phyloP scores from a whole-genome alignment of 139 green algal species.

The Closterium sp. region DNA sequence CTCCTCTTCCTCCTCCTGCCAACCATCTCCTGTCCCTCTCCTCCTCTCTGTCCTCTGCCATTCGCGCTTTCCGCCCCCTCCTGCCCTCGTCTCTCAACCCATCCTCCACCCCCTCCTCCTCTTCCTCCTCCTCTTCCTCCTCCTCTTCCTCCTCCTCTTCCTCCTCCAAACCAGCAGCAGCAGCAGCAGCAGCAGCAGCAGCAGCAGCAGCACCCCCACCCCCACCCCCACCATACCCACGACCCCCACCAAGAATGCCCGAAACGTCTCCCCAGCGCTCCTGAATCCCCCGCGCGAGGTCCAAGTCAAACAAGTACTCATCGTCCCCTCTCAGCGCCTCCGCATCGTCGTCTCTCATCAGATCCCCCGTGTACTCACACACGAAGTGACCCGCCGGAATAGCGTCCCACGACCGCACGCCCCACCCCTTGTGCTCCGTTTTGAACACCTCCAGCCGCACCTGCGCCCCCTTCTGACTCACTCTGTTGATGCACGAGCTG shows the following conservation, averaged over 20 bases:
- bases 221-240: too few species aligned
- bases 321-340: conserved; percentile 33
- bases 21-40: background rate
- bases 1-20: too few species aligned
- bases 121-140: background rate
- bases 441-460: conserved; percentile 47
- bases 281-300: conserved; percentile 9
- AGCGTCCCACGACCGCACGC: conserved; percentile 48
- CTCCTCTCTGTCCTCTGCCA: background rate
- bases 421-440: conserved; percentile 48
- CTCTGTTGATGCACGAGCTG: conserved; percentile 25
- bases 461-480: conserved; percentile 35
- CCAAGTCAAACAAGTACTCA: conserved; percentile 54
- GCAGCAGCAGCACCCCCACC: background rate
- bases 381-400: conserved; percentile 45
- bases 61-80: background rate
- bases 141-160: background rate
- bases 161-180: background rate
- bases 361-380: conserved; percentile 43
- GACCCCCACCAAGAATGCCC: background rate
- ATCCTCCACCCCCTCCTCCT: background rate
- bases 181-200: background rate
- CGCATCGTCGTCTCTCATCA: conserved; percentile 37
- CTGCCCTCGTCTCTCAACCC: background rate
- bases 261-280: conserved; percentile 19